phyloP scores from a whole-genome alignment of 106 monocot species.

The Agapanthus africanus region DNA sequence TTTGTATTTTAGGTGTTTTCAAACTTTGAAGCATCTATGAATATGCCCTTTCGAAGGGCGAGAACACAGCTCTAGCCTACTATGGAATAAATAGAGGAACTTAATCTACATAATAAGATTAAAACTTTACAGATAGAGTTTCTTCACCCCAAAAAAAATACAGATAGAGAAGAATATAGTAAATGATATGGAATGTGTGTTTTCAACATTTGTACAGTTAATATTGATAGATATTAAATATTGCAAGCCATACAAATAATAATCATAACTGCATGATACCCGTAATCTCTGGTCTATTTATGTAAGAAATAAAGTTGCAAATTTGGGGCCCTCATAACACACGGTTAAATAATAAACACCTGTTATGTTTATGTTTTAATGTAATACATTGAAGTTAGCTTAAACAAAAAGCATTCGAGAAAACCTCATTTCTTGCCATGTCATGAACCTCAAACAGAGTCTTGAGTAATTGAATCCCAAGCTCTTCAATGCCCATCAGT shows the following conservation, averaged over 20 bases:
- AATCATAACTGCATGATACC: too few species aligned
- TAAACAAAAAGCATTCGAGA: slow-evolving; percentile 1
- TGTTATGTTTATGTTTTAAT: not conserved
- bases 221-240: too few species aligned
- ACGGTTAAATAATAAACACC: not conserved
- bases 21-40: not conserved
- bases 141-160: too few species aligned
- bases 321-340: not conserved
- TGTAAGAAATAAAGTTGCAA: not conserved
- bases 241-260: too few species aligned
- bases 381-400: not conserved
- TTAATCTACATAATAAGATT: not conserved
- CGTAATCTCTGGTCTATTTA: not conserved
- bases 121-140: too few species aligned
- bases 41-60: not conserved
- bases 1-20: not conserved
- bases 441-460: slow-evolving; percentile 75
- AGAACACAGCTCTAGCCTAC: not conserved
- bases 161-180: not conserved
- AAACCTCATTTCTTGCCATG: slow-evolving; percentile 69
- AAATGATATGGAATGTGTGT: not conserved
- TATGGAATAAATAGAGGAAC: not conserved
- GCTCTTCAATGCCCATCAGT: slow-evolving; percentile 54
- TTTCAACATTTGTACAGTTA: not conserved
- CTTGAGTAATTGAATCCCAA: slow-evolving; percentile 61